phyloP scores from a whole-genome alignment of 192 early-diverging fungal species.

The Coemansia sp. region DNA sequence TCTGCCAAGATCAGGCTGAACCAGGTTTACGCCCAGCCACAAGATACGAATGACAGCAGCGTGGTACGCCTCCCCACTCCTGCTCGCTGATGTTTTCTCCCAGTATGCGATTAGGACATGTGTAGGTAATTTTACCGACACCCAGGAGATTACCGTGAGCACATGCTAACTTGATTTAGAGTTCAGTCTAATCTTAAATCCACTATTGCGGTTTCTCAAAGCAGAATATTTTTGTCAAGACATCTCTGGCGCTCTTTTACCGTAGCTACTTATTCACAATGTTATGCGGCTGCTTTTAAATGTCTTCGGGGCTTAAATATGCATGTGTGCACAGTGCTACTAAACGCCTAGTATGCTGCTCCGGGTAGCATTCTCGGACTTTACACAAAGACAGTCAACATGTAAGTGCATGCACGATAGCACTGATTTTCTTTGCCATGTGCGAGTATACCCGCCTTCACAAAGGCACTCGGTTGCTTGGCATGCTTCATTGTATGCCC shows the following conservation, averaged over 20 bases:
- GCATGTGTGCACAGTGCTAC: neutral
- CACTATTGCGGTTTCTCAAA: neutral
- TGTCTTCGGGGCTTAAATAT: neutral
- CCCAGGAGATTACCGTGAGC: neutral
- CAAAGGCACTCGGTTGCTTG: neutral
- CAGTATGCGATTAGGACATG: neutral
- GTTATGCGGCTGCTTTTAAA: neutral
- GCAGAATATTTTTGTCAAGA: neutral
- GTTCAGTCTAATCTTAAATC: neutral
- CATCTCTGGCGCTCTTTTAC: neutral
- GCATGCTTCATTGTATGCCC: neutral
- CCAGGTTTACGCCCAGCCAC: neutral
- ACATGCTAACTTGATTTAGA: neutral
- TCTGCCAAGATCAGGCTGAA: neutral
- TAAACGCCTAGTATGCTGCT: neutral
- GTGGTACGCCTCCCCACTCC: neutral
- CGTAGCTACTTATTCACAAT: neutral
- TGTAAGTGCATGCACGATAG: neutral
- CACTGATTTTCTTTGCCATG: slow-evolving; percentile 1
- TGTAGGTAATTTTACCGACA: neutral
- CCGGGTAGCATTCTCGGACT: neutral
- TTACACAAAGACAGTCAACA: neutral
- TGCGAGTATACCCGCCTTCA: neutral
- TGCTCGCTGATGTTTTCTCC: neutral
- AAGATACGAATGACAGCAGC: neutral